These are phyloP conservation scores for Monilinia aucupariae DNA, from an alignment of 2,329 filamentous ascomycete species.

Conservation along the genomic window DNA sequence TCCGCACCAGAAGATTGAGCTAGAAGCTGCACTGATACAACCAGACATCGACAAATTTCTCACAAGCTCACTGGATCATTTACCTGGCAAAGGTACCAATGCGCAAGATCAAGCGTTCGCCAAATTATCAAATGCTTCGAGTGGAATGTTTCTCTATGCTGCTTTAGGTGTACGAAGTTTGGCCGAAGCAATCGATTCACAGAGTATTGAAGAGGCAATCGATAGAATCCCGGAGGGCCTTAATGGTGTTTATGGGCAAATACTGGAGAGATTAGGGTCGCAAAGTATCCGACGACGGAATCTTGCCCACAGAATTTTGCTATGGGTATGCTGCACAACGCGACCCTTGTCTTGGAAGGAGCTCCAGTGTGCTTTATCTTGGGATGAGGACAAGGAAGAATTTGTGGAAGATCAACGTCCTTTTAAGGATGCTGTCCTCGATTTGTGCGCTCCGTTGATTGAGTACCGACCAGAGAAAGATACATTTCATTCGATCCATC, in stretches of 20 bases:
- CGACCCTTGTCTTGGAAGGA: constrained; percentile 12
- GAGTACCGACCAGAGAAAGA: constrained; percentile 11
- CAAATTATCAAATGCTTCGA: neutral
- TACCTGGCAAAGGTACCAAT: constrained; percentile 3
- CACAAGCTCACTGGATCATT: neutral
- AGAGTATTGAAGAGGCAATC: constrained; percentile 7
- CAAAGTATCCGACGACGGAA: constrained; percentile 11
- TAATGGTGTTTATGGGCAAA: constrained; percentile 9
- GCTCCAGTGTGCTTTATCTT: constrained; percentile 9
- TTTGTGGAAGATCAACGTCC: constrained; percentile 9
- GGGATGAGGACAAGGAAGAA: neutral
- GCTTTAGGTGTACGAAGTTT: constrained; percentile 6
- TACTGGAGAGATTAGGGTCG: constrained; percentile 4
- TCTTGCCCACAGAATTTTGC: constrained; percentile 1
- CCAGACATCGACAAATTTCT: constrained; percentile 15
- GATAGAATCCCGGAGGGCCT: constrained; percentile 10
- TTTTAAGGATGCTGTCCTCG: constrained; percentile 12
- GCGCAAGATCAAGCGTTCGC: constrained; percentile 6
- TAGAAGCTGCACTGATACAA: constrained; percentile 1
- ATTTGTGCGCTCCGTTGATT: constrained; percentile 9
- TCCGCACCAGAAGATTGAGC: neutral
- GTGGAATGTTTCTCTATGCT: constrained; percentile 15
- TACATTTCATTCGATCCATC: neutral
- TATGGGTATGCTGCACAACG: constrained; percentile 13
- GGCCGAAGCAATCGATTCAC: constrained; percentile 8